Conservation (phyloP, 2,329 filamentous ascomycete species). For the Pseudogymnoascus pannorum region DNA sequence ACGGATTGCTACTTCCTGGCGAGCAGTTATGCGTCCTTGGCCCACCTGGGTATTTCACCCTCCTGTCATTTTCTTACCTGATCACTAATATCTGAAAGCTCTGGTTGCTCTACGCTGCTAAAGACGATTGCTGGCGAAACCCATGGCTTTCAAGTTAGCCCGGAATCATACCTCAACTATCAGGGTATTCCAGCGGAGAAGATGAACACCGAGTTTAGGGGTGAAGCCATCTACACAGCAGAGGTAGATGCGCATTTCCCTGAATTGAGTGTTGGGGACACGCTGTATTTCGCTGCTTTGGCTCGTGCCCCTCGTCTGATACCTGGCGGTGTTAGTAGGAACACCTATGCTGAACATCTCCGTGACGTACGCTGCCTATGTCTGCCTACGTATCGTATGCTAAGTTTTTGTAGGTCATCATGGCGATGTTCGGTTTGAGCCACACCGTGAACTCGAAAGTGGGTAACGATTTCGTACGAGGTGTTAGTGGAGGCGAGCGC, state of each 20-base stretch:
- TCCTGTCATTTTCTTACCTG: background rate
- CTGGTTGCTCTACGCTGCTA: conserved; percentile 77
- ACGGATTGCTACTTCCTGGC: conserved; percentile 60
- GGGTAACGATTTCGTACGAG: conserved; percentile 51
- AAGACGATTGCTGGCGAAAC: conserved; percentile 81
- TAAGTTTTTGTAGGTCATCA: conserved; percentile 35
- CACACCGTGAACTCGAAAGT: conserved; percentile 50
- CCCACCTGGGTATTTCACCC: conserved; percentile 44
- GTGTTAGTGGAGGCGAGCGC: conserved; percentile 53
- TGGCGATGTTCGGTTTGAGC: conserved; percentile 68
- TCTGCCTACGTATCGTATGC: background rate
- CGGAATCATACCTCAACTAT: conserved; percentile 71
- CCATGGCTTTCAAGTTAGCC: conserved; percentile 67
- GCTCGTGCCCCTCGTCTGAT: conserved; percentile 58
- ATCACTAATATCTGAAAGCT: conserved; percentile 19
- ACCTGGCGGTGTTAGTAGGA: conserved; percentile 48
- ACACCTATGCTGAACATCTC: conserved; percentile 53
- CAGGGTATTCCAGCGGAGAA: conserved; percentile 55
- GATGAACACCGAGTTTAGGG: conserved; percentile 72
- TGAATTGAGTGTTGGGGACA: conserved; percentile 69
- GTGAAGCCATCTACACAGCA: conserved; percentile 80
- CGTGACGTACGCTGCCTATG: conserved; percentile 46
- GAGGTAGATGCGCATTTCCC: conserved; percentile 80
- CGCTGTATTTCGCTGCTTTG: conserved; percentile 67
- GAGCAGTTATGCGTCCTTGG: conserved; percentile 73